Percentiles rank a stretch among this genome's conserved stretches.
These are phyloP conservation scores for Clausena lansium DNA, from an alignment of 345 rosid genomes.

Conservation along the genomic window DNA sequence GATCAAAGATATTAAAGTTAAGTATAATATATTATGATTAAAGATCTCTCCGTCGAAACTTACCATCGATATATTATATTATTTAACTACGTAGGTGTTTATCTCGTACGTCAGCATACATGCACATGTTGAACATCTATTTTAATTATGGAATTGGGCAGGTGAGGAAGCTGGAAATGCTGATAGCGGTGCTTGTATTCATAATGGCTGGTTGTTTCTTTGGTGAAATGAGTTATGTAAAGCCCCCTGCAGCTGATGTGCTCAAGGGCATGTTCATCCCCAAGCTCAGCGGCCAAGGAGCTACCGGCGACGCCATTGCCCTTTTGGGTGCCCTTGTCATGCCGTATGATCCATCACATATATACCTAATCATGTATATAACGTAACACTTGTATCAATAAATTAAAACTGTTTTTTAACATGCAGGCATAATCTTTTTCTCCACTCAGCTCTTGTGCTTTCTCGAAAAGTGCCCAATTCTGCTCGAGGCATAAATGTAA, in stretches of 20 bases:
- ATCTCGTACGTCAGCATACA: no score
- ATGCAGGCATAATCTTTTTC: conserved; percentile 49
- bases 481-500: conserved; percentile 48
- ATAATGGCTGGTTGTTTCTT: conserved; percentile 45
- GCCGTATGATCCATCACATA: conserved; percentile 35
- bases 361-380: no score
- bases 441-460: conserved; percentile 49
- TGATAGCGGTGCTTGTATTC: conserved; percentile 40
- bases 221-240: conserved; percentile 39
- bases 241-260: conserved; percentile 44
- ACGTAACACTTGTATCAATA: no score
- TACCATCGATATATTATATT: no score
- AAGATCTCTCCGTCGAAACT: no score
- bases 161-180: conserved; percentile 50
- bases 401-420: background rate
- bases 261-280: conserved; percentile 51
- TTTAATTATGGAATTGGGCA: background rate
- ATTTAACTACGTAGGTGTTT: no score
- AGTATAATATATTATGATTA: no score
- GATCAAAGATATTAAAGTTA: no score
- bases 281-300: conserved; percentile 36
- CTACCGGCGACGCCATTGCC: conserved; percentile 47
- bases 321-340: conserved; percentile 49
- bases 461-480: conserved; percentile 49
- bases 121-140: background rate